phyloP scores from a whole-genome alignment of 208 protist genomes.

The Leishmania gerbilli region DNA sequence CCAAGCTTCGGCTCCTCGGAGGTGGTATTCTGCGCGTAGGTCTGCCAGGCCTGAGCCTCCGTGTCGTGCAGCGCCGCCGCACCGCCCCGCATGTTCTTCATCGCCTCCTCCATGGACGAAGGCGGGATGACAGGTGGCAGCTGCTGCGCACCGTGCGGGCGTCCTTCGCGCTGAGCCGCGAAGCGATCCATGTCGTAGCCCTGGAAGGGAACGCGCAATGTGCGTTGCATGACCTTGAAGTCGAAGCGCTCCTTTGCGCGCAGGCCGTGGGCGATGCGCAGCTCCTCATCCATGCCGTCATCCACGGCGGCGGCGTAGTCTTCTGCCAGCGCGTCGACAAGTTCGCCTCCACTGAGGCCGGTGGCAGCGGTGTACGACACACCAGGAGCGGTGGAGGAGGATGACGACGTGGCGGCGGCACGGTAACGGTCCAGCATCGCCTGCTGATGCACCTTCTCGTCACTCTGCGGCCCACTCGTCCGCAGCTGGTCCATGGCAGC shows the following conservation, averaged over 20 bases:
- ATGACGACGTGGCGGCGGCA: slow-evolving; percentile 10
- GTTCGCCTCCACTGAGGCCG: slow-evolving; percentile 30
- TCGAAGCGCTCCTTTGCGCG: slow-evolving; percentile 85
- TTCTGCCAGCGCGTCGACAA: slow-evolving; percentile 19
- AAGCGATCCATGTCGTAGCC: slow-evolving; percentile 90
- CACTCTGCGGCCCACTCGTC: slow-evolving; percentile 52
- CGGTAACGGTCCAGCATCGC: slow-evolving; percentile 56
- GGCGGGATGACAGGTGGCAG: slow-evolving; percentile 49
- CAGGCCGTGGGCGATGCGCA: slow-evolving; percentile 73
- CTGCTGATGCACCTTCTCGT: slow-evolving; percentile 49
- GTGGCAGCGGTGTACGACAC: slow-evolving; percentile 25
- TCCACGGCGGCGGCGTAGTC: slow-evolving; percentile 23
- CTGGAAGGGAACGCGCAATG: slow-evolving; percentile 57
- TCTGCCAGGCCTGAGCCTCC: slow-evolving; percentile 48
- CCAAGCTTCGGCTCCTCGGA: slow-evolving; percentile 61
- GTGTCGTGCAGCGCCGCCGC: slow-evolving; percentile 26
- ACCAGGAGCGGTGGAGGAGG: slow-evolving; percentile 6
- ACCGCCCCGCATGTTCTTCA: slow-evolving; percentile 50
- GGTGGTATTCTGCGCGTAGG: slow-evolving; percentile 72
- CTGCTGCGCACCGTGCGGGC: slow-evolving; percentile 67
- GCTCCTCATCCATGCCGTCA: slow-evolving; percentile 57
- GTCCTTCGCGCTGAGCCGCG: slow-evolving; percentile 73
- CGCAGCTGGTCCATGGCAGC: slow-evolving; percentile 55
- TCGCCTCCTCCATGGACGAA: slow-evolving; percentile 81
- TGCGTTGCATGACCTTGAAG: slow-evolving; percentile 79